Percentiles rank a stretch among this genome's conserved stretches.
phyloP scores from a whole-genome alignment of 2,329 filamentous ascomycete species.

The Dothideomycetes sp. region DNA sequence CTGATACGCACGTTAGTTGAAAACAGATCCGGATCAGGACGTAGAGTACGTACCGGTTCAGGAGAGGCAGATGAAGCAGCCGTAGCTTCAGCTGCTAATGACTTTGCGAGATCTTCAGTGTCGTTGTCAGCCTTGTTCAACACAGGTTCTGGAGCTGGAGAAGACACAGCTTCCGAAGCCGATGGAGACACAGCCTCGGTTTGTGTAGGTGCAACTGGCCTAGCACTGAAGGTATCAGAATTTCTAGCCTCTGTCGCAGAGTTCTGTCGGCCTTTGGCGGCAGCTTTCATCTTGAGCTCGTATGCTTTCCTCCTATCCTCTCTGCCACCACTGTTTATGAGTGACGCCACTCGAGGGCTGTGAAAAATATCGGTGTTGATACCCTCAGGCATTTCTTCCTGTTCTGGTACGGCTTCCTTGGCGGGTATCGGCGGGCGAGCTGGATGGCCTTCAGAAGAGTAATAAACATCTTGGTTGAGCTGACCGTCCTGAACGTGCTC shows the following conservation, averaged over 20 bases:
- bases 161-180: neutral
- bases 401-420: constrained; percentile 22
- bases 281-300: constrained; percentile 23
- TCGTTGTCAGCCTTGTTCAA: constrained; percentile 16
- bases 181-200: neutral
- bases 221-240: constrained; percentile 29
- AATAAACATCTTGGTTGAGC: constrained; percentile 49
- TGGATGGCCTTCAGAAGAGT: constrained; percentile 20
- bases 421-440: constrained; percentile 19
- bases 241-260: constrained; percentile 28
- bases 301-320: constrained; percentile 16
- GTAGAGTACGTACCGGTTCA: too few relatives aligned
- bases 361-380: constrained; percentile 54
- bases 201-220: neutral
- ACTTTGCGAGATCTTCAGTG: constrained; percentile 14
- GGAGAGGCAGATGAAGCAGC: constrained; percentile 19
- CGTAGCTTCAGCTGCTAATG: constrained; percentile 26
- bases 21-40: too few relatives aligned
- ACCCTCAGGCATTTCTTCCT: constrained; percentile 45
- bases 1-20: too few relatives aligned
- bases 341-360: constrained; percentile 33
- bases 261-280: constrained; percentile 29
- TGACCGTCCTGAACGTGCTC: constrained; percentile 32
- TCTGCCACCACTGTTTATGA: constrained; percentile 12
- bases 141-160: neutral